Percentiles rank a stretch among this genome's conserved stretches.
phyloP scores from a whole-genome alignment of 1,284 basidiomycete genomes.

The Fomitopsis pinicola region DNA sequence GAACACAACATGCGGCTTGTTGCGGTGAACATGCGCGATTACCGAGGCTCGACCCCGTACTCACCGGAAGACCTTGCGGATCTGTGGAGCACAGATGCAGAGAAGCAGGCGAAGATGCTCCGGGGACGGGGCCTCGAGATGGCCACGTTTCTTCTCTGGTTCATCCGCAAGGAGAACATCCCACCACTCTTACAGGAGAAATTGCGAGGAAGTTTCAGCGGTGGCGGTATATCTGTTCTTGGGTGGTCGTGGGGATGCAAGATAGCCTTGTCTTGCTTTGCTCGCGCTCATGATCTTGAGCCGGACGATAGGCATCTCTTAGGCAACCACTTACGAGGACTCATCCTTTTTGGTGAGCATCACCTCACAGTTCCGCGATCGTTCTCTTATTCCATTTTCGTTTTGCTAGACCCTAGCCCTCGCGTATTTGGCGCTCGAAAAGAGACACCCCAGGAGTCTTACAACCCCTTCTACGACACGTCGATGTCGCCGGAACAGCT shows the following conservation, averaged over 20 bases:
- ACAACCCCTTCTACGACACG: background rate
- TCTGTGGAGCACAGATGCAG: constrained; percentile 12
- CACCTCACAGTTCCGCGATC: background rate
- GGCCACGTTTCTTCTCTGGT: constrained; percentile 23
- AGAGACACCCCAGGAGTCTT: background rate
- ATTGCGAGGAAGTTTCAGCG: background rate
- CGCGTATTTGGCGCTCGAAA: background rate
- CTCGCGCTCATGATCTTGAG: constrained; percentile 17
- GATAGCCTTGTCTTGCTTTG: constrained; percentile 17
- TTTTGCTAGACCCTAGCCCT: background rate
- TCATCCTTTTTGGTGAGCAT: constrained; percentile 21
- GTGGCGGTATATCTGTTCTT: constrained; percentile 23
- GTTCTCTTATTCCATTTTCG: background rate
- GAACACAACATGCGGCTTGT: constrained; percentile 25
- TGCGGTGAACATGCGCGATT: constrained; percentile 28
- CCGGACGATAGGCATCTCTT: constrained; percentile 14
- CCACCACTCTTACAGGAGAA: constrained; percentile 12
- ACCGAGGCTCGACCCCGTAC: constrained; percentile 24
- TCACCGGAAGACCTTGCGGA: constrained; percentile 21
- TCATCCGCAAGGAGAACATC: constrained; percentile 19
- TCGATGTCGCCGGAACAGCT: background rate
- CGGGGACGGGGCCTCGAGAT: constrained; percentile 20
- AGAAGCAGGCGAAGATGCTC: constrained; percentile 13
- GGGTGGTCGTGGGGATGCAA: constrained; percentile 25
- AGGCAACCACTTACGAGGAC: constrained; percentile 17